These are phyloP conservation scores for Trichoderma semiorbis DNA, from an alignment of 2,329 filamentous ascomycete species.

Conservation along the genomic window DNA sequence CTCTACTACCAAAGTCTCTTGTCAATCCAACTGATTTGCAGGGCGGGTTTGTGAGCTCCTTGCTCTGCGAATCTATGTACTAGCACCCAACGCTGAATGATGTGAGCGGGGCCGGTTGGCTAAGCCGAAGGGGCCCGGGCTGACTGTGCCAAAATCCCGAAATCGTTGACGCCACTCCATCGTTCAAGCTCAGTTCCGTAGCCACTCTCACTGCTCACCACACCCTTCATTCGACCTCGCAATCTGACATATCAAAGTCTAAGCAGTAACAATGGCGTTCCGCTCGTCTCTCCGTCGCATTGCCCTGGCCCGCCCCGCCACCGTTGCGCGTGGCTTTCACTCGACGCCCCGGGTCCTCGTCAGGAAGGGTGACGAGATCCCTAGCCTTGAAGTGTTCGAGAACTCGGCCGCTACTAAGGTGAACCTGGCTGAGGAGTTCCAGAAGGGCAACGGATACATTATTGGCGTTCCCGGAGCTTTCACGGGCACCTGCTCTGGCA, in stretches of 20 bases:
- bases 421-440: conserved; percentile 75
- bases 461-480: conserved; percentile 83
- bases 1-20: background rate
- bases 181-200: background rate
- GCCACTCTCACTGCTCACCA: background rate
- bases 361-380: conserved; percentile 75
- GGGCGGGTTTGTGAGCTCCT: background rate
- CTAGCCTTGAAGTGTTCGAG: conserved; percentile 74
- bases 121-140: conserved; percentile 11
- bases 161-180: conserved; percentile 12
- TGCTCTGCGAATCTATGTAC: background rate
- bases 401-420: conserved; percentile 89
- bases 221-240: background rate
- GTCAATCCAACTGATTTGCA: background rate
- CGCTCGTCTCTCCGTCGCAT: conserved; percentile 34
- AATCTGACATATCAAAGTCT: background rate
- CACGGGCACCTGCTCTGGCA: conserved; percentile 54
- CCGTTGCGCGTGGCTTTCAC: conserved; percentile 54
- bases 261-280: conserved; percentile 34
- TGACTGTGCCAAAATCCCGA: conserved; percentile 4
- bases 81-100: background rate
- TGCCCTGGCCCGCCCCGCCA: conserved; percentile 30
- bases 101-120: conserved; percentile 1
- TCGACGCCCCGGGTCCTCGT: conserved; percentile 61
- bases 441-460: conserved; percentile 70